Evolutionary conservation across 305 asterid species (phyloP), one percentile per base, ranked within the genome.

Genomic region (Caryopteris hybrid): DNA sequence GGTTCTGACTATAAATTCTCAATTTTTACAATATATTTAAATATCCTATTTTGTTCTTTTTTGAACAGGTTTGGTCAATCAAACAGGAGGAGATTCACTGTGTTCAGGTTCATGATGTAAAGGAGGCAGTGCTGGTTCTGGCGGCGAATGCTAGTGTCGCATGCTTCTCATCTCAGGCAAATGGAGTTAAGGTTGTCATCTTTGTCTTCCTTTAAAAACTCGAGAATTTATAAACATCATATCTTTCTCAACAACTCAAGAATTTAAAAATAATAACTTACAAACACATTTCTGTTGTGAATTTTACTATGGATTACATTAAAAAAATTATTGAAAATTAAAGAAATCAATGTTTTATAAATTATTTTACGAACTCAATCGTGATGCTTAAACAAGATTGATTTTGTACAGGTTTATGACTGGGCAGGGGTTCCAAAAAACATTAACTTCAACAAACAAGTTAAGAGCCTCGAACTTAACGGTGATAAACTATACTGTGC

Each of bases 401-500:
- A 17, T 12, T 66, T 75, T 64, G 16, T 67, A 31, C 79, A 90
- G 97, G 91, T 91, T 45, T 88, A 85, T 78, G 79, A 70, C 27
- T 91, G 97, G 97, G 71, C 96, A 14, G 96, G 96, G 14, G 41
- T 72, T 60, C 81, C 90, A 4, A 91, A 61, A 74, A 85, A 69
- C 79, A 76, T 91, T 13, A 84, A 78, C 76, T 85, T 86, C 81
- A 89, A 84, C 85, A 86, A 82, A 73, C 78, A 80, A 70, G 92
- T 85, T 25, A 91, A 84, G 78, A 84, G 92, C 57, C 77, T 91
- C 2, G 76, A 76, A 18, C 20, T 85, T 69, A 72, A 74, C 10
- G 92, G 84, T 3, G 85, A 88, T 59, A 91, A 79, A 16, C 88
- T 91, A 65, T 88, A 88, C 62, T 91, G 97, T 34, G 95, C 95